Percentiles rank a stretch among this genome's conserved stretches.
phyloP scores from a whole-genome alignment of 1,284 basidiomycete species.

The Ceratobasidium papillatum region DNA sequence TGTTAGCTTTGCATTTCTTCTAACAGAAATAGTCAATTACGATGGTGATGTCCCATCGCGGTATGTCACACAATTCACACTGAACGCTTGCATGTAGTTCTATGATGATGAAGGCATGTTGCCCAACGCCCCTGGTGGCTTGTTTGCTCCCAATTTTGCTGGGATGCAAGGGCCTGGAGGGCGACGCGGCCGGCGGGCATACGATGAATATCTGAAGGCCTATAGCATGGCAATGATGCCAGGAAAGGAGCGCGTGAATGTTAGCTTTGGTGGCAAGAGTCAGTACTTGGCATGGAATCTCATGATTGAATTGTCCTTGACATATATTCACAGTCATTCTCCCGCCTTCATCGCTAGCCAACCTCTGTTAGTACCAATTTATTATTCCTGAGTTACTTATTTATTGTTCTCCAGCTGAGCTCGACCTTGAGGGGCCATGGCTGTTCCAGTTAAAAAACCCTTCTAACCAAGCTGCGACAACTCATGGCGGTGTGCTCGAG shows the following conservation, averaged over 20 bases:
- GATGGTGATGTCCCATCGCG: background rate
- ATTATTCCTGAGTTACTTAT: background rate
- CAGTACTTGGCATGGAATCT: slow-evolving; percentile 54
- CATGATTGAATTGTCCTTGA: background rate
- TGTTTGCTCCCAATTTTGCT: slow-evolving; percentile 34
- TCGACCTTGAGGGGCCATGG: slow-evolving; percentile 95
- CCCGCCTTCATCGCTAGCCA: slow-evolving; percentile 93
- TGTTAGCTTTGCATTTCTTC: background rate
- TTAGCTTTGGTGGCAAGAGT: slow-evolving; percentile 99
- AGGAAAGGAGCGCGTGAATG: slow-evolving; percentile 80
- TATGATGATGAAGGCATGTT: slow-evolving; percentile 33
- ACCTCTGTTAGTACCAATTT: slow-evolving; percentile 63
- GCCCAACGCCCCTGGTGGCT: slow-evolving; percentile 20
- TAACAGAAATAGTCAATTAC: background rate
- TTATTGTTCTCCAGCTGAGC: slow-evolving; percentile 59
- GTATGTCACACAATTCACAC: background rate
- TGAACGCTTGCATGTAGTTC: background rate
- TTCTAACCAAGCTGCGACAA: slow-evolving; percentile 82
- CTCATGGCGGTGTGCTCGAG: slow-evolving; percentile 97
- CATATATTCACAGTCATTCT: slow-evolving; percentile 78
- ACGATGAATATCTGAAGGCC: slow-evolving; percentile 84
- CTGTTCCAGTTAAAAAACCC: slow-evolving; percentile 96
- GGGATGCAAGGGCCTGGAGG: background rate
- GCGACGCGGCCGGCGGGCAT: slow-evolving; percentile 55
- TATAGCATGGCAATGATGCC: slow-evolving; percentile 89